phyloP scores from a whole-genome alignment of 768 basidiomycete species.

The Suillus hirtellus region DNA sequence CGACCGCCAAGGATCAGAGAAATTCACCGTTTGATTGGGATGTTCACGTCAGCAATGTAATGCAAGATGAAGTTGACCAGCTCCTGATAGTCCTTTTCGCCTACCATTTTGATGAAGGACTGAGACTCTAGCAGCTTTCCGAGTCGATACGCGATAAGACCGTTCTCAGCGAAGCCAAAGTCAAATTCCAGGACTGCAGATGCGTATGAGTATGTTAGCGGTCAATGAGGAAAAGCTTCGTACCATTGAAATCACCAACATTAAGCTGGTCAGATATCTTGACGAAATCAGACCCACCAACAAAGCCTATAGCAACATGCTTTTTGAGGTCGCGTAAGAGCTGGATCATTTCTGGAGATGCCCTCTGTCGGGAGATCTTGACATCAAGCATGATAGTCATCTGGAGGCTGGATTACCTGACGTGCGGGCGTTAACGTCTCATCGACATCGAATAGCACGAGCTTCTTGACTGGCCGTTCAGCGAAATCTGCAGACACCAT shows the following conservation, averaged over 20 bases:
- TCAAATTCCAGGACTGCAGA: constrained; percentile 76
- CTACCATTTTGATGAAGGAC: constrained; percentile 86
- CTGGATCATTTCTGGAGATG: constrained; percentile 67
- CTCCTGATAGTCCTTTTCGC: constrained; percentile 90
- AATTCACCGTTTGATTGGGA: constrained; percentile 87
- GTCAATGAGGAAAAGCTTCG: constrained; percentile 19
- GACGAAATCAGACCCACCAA: constrained; percentile 87
- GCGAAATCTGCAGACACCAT: constrained; percentile 64
- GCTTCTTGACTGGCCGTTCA: constrained; percentile 61
- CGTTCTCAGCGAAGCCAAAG: constrained; percentile 93
- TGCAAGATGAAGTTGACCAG: constrained; percentile 92
- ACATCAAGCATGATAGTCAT: constrained; percentile 14
- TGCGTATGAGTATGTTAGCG: constrained; percentile 10
- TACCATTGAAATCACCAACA: constrained; percentile 56
- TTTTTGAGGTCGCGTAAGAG: constrained; percentile 69
- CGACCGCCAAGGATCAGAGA: not conserved
- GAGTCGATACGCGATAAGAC: constrained; percentile 84
- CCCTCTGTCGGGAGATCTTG: constrained; percentile 41
- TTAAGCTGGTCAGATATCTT: constrained; percentile 90
- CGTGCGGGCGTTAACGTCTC: constrained; percentile 71
- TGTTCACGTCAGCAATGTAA: constrained; percentile 89
- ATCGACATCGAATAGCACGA: constrained; percentile 85
- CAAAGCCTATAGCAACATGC: constrained; percentile 80
- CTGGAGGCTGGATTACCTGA: constrained; percentile 42
- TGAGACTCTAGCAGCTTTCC: constrained; percentile 73